Evolutionary conservation across 495 filamentous ascomycete species (phyloP).

Genomic region (Neurospora sp.): DNA sequence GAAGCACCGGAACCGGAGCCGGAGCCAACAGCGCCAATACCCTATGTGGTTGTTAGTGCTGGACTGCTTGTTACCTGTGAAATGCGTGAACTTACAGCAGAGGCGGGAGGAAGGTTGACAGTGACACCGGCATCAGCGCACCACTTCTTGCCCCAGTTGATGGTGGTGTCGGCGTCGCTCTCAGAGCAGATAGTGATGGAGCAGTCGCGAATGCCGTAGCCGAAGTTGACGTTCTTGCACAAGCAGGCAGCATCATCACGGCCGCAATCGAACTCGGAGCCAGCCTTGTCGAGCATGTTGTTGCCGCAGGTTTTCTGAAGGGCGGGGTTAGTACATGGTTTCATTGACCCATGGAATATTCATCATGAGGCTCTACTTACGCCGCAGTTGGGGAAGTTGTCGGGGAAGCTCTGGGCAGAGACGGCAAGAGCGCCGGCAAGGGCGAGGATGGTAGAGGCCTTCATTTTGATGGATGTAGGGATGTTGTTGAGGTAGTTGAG

Average conservation of each 20-base stretch:
- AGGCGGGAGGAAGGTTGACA: conserved; percentile 18
- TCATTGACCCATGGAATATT: not conserved
- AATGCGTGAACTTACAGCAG: conserved; percentile 3
- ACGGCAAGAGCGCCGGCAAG: conserved; percentile 19
- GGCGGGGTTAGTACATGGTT: conserved; percentile 3
- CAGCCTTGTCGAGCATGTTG: conserved; percentile 61
- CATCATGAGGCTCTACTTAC: conserved; percentile 24
- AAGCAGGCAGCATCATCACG: conserved; percentile 51
- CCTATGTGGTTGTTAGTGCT: not conserved
- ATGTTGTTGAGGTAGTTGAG: not conserved
- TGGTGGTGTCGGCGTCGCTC: conserved; percentile 17
- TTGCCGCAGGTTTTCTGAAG: conserved; percentile 55
- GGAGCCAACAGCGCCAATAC: not conserved
- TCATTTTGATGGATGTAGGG: conserved; percentile 27
- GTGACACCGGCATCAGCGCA: conserved; percentile 17
- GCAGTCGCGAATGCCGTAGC: conserved; percentile 73
- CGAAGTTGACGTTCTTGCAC: conserved; percentile 58
- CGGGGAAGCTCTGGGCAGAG: conserved; percentile 19
- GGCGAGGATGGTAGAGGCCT: conserved; percentile 23
- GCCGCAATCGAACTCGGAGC: conserved; percentile 46
- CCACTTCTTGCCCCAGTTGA: conserved; percentile 25
- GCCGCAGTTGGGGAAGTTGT: conserved; percentile 26
- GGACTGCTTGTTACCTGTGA: not conserved
- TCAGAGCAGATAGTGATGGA: conserved; percentile 51
- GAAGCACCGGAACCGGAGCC: not conserved